These are phyloP conservation scores for Penicillium nordicum DNA, from an alignment of 2,329 filamentous ascomycete species.

Conservation along the genomic window DNA sequence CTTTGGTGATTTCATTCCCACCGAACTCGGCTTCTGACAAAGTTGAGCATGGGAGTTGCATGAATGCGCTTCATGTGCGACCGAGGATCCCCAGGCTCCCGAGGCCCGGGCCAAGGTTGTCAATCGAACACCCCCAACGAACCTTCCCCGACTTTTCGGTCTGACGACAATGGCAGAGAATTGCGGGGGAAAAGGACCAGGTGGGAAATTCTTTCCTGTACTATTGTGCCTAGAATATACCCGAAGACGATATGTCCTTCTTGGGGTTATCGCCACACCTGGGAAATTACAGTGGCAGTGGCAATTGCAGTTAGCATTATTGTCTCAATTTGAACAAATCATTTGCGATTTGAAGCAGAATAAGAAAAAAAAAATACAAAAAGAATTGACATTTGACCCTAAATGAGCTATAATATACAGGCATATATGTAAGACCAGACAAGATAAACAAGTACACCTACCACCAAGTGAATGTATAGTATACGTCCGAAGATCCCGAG, in stretches of 20 bases:
- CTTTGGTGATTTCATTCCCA: neutral
- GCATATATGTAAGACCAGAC: neutral
- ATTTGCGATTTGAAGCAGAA: no score
- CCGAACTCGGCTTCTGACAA: slow-evolving; percentile 5
- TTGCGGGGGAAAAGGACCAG: slow-evolving; percentile 1
- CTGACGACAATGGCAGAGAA: neutral
- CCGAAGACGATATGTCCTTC: neutral
- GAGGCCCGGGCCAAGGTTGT: slow-evolving; percentile 15
- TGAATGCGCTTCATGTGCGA: slow-evolving; percentile 22
- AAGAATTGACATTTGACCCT: neutral
- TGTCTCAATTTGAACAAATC: neutral
- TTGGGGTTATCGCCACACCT: neutral
- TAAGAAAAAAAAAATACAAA: no score
- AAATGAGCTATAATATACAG: neutral
- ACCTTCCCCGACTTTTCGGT: neutral
- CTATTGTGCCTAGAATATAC: neutral
- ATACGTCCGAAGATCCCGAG: neutral
- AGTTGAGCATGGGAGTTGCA: neutral
- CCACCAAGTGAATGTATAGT: neutral
- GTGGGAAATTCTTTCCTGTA: neutral
- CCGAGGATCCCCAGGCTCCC: slow-evolving; percentile 5
- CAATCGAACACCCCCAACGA: slow-evolving; percentile 12
- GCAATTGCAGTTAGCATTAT: neutral
- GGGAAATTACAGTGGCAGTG: neutral
- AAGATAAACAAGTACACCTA: neutral